Base-by-base conservation (phyloP, 306 rosid species). In the Boehmeria nivea region DNA sequence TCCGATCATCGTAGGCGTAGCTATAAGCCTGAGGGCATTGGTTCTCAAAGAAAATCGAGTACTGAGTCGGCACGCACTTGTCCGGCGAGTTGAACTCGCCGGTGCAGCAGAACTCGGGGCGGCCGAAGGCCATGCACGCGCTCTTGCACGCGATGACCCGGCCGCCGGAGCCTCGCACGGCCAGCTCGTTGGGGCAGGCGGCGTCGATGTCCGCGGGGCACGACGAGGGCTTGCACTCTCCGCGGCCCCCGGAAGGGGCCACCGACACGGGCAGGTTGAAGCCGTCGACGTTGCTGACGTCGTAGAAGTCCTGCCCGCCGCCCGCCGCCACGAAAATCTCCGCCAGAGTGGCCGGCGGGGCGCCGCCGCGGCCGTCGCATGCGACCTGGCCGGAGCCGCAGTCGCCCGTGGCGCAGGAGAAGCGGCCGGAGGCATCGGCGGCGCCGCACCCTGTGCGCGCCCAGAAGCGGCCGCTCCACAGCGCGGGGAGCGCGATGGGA, bases 1-100 rank as follows among this genome's bases (percentile, higher is more conserved):
- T 75, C 16, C 53, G 56, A 10, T 80, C 91, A 33, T 88, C 96
- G 6, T 48, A 74, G 31, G 96, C 83, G 10, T 85, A 82, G 55
- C 83, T 80, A 52, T 80, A 82, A 38, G 94, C 96, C 15, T 50
- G 78, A 12, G 88, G 94, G 6, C 96, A 88, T 23, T 76, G 73
- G 0, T 59, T 1, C 73, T 80, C 14, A 14, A 85, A 88, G 11
- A 82, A 14, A 53, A 0, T 0, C 0, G 96, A 76, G 45, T 73
- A 88, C 0, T 52, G 1, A 0, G 86, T 69, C 2, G 94, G 86
- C 0, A 70, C 72, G 19, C 96, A 88, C 1, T 9, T 82, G 0
- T 20, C 61, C 0, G 74, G 36, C 0, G 23, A 25, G 6, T 14
- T 15, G 12, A 20, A n/a, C 2, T 12, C 47, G 0, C 84, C 81